phyloP scores from a whole-genome alignment of 495 filamentous ascomycete genomes.

The Talaromyces nanjingensis region DNA sequence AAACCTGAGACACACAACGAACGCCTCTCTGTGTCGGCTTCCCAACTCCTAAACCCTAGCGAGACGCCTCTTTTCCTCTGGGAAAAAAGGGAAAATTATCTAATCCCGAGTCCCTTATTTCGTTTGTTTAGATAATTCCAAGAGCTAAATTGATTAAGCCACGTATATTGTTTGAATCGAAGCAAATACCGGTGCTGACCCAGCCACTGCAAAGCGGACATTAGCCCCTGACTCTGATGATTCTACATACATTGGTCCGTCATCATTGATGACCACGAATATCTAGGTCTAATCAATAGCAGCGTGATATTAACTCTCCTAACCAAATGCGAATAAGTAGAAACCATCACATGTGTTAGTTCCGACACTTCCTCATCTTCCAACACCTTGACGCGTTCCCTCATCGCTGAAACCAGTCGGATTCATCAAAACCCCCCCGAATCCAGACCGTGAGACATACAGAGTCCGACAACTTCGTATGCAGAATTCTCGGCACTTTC shows the following conservation, averaged over 20 bases:
- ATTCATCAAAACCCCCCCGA: not conserved
- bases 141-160: not conserved
- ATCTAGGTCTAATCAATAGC: not conserved
- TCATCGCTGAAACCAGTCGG: not conserved
- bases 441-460: not conserved
- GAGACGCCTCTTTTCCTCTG: not conserved
- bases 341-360: not conserved
- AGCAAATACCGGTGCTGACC: not conserved
- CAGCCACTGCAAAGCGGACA: not conserved
- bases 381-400: not conserved
- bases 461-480: not conserved
- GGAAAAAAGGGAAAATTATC: not conserved
- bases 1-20: conserved; percentile 1
- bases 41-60: not conserved
- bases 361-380: not conserved
- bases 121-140: not conserved
- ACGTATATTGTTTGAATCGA: not conserved
- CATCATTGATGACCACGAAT: not conserved
- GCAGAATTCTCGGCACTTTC: not conserved
- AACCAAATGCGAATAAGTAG: not conserved
- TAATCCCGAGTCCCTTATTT: not conserved
- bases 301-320: not conserved
- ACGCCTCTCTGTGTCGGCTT: conserved; percentile 2
- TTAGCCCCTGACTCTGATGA: not conserved
- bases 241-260: not conserved